A percentile compares a stretch with the other conserved stretches of the same genome.
Conservation (phyloP, 345 rosid genomes). For the Reutealis trisperma region DNA sequence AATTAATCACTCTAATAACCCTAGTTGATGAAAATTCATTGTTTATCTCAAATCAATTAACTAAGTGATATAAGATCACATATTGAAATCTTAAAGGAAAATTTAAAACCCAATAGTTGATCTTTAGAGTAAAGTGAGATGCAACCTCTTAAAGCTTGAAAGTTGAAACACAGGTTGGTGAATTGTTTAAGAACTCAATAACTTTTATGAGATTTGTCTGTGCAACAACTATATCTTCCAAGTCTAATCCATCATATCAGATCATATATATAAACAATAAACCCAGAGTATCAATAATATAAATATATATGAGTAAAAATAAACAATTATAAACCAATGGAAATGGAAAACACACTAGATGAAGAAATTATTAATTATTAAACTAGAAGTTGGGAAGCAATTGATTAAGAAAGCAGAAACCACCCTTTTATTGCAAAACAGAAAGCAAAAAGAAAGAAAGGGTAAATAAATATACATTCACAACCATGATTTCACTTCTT, state of each 20-base stretch:
- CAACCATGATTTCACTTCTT: slow-evolving; percentile 13
- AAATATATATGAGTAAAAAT: not conserved
- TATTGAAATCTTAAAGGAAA: slow-evolving; percentile 3
- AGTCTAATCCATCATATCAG: slow-evolving; percentile 23
- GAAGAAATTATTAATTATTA: not conserved
- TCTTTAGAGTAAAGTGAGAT: slow-evolving; percentile 6
- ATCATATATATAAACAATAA: not conserved
- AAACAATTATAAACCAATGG: not conserved
- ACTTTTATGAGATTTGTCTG: not conserved
- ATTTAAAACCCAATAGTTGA: slow-evolving; percentile 1
- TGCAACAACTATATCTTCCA: slow-evolving; percentile 3
- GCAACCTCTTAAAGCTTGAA: not conserved
- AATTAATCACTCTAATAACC: no score
- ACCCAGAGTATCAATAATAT: not conserved
- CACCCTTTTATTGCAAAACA: slow-evolving; percentile 16
- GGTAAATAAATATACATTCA: slow-evolving; percentile 13
- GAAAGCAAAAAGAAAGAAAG: not conserved
- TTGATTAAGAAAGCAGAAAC: slow-evolving; percentile 23
- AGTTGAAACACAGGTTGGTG: not conserved
- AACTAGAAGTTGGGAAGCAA: not conserved
- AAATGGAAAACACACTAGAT: not conserved
- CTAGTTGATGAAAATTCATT: no score
- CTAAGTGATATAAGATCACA: not conserved
- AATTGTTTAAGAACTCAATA: not conserved
- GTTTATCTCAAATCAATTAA: not conserved